Base-by-base conservation (phyloP, 2,329 filamentous ascomycete genomes). In the Epichloe aotearoae region DNA sequence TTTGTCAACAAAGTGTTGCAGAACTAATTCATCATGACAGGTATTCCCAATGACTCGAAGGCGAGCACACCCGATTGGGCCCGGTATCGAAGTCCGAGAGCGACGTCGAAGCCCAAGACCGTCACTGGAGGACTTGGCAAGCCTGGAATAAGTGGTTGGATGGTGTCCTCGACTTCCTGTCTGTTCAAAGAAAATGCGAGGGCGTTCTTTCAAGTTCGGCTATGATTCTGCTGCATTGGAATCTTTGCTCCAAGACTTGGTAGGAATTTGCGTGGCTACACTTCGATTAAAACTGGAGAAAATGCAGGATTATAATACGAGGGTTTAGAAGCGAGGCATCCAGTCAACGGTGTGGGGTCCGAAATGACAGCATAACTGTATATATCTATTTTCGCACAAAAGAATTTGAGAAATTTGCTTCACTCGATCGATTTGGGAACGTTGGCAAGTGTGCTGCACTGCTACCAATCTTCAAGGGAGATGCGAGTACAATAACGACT, bases 1-100 rank as follows among this genome's bases (percentile, higher is more conserved):
- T 1, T 10, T 23, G 15, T n/a, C 12, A 38, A 3, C 14, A 20
- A 38, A 2, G 19, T 23, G 6, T 12, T 44, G 15, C 12, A 42
- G 20, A 34, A n/a, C 58, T 61, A 47, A 58, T 45, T 56, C 40
- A 52, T 10, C 19, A 3, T 30, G 0, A 1, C 52, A 82, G 78
- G 70, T 82, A 23, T 82, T 82, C 55, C 79, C 79, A 6, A 47
- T 73, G 10, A 73, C 74, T 1, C 69, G 86, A 62, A 76, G 87
- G 62, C 74, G 75, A 61, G 71, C 75, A 46, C 79, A 85, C 54
- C 67, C 84, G 34, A 77, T 90, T 49, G 89, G 89, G 0, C 88
- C 88, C 3, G 89, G 90, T 12, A 81, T 96, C 55, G 89, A 95
- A 66, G 75, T 90, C 56, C 76, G 82, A 60, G 80, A 90, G 50